Evolutionary conservation across 129 eudicot genomes (phyloP).

Genomic region (Arctium minus): DNA sequence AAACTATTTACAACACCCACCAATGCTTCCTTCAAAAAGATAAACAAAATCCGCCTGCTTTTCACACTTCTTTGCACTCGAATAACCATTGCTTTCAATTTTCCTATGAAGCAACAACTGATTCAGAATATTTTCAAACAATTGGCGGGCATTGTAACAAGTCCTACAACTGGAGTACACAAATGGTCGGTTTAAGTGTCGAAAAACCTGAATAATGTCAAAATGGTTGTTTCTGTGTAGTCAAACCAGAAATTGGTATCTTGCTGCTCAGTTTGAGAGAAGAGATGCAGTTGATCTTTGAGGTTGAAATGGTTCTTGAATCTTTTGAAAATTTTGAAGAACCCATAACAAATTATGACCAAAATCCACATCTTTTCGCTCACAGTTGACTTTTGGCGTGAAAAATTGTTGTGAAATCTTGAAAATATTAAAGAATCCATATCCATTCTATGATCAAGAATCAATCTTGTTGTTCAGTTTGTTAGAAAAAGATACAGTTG

Average conservation of each 20-base stretch:
- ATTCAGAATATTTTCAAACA: too few species aligned
- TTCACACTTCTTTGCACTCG: too few species aligned
- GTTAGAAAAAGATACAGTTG: not conserved
- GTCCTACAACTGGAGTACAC: too few species aligned
- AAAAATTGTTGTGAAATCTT: not conserved
- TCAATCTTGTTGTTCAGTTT: not conserved
- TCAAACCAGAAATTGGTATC: not conserved
- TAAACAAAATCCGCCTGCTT: too few species aligned
- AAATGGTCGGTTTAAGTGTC: too few species aligned
- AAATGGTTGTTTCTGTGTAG: not conserved
- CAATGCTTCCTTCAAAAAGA: too few species aligned
- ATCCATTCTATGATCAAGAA: not conserved
- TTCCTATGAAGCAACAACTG: too few species aligned
- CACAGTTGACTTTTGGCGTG: not conserved
- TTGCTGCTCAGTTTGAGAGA: too few species aligned
- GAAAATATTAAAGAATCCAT: not conserved
- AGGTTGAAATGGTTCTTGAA: not conserved
- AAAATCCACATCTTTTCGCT: not conserved
- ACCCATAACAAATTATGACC: not conserved
- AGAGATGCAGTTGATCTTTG: not conserved
- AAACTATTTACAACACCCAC: too few species aligned
- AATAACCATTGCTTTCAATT: too few species aligned
- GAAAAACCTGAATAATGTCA: conserved; percentile 14
- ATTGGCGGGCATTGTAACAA: too few species aligned
- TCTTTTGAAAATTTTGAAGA: not conserved